Evolutionary conservation across 345 rosid species (phyloP).

Genomic region (Aquilaria malaccensis): DNA sequence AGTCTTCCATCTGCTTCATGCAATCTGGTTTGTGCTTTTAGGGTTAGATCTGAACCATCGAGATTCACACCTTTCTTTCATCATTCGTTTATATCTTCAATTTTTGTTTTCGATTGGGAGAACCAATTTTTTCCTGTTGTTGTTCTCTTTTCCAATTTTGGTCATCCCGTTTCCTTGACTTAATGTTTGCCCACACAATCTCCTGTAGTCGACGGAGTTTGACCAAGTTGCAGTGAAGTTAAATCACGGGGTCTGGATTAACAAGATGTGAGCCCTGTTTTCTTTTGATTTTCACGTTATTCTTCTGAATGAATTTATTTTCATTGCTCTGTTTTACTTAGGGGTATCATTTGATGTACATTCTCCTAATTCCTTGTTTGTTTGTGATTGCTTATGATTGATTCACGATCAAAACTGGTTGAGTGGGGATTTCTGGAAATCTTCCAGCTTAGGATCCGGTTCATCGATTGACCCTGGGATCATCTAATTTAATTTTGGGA

Average conservation of each 20-base stretch:
- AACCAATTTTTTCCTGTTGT: too few species aligned
- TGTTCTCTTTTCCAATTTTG: constrained; percentile 1
- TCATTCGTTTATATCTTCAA: too few species aligned
- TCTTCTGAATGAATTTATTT: too few species aligned
- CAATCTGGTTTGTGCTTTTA: too few species aligned
- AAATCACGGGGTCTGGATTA: constrained; percentile 28
- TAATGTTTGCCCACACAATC: constrained; percentile 8
- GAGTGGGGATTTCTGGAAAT: background rate
- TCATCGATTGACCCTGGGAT: too few species aligned
- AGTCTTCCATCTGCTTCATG: too few species aligned
- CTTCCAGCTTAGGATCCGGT: background rate
- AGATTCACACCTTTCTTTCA: too few species aligned
- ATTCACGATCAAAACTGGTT: background rate
- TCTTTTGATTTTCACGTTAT: background rate
- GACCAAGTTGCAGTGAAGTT: constrained; percentile 29
- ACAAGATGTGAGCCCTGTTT: constrained; percentile 27
- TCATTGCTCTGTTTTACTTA: background rate
- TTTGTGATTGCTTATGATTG: background rate
- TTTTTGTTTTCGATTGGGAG: too few species aligned
- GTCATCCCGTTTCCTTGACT: background rate
- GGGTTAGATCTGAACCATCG: too few species aligned
- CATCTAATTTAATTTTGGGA: too few species aligned
- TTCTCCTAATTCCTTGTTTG: background rate
- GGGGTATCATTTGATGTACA: background rate
- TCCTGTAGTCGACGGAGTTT: constrained; percentile 26